Conservation (phyloP, 2,329 filamentous ascomycete genomes). For the Epichloe festucae region DNA sequence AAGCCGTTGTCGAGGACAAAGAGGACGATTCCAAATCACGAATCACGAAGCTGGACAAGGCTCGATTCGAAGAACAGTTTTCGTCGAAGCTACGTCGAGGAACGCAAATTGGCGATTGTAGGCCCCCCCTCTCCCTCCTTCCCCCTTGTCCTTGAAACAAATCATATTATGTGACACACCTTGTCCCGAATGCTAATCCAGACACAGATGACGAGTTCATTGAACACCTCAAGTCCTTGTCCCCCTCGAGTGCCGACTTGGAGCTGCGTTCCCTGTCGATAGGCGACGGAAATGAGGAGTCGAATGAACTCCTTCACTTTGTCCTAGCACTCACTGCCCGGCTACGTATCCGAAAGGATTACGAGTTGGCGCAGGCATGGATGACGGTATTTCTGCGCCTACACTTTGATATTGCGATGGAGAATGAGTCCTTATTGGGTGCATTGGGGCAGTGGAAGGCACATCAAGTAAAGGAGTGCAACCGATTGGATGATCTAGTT, state of each 20-base stretch:
- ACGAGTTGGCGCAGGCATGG: slow-evolving; percentile 91
- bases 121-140: slow-evolving; percentile 13
- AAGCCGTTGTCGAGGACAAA: slow-evolving; percentile 18
- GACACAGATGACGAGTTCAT: slow-evolving; percentile 51
- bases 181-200: slow-evolving; percentile 10
- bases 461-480: slow-evolving; percentile 58
- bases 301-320: slow-evolving; percentile 67
- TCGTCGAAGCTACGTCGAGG: slow-evolving; percentile 43
- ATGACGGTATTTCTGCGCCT: slow-evolving; percentile 86
- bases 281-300: slow-evolving; percentile 30
- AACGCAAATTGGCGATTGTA: slow-evolving; percentile 46
- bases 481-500: slow-evolving; percentile 60
- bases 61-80: slow-evolving; percentile 44
- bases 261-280: slow-evolving; percentile 69
- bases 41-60: slow-evolving; percentile 54
- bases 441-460: slow-evolving; percentile 57
- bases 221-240: slow-evolving; percentile 64
- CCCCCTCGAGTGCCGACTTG: slow-evolving; percentile 71
- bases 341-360: slow-evolving; percentile 60
- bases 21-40: slow-evolving; percentile 43
- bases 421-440: slow-evolving; percentile 37
- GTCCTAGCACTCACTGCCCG: slow-evolving; percentile 65
- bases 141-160: too few species aligned
- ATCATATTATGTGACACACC: not conserved
- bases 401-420: slow-evolving; percentile 49